These are phyloP conservation scores for Poronia punctata DNA, from an alignment of 495 filamentous ascomycete species.

Conservation along the genomic window DNA sequence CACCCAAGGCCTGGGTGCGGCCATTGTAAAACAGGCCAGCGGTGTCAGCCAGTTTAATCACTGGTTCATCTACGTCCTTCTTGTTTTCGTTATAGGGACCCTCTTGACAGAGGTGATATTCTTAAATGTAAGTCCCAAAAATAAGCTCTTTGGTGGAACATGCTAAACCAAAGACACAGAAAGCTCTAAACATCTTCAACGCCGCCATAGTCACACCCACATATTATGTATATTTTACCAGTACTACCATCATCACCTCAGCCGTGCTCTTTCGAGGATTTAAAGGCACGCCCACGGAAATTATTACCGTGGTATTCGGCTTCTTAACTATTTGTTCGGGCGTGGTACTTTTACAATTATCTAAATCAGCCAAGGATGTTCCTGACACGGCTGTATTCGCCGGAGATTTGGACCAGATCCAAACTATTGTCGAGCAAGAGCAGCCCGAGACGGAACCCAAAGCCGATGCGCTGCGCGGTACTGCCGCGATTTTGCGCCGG, in stretches of 20 bases:
- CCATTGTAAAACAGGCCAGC: slow-evolving; percentile 77
- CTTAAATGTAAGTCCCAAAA: slow-evolving; percentile 68
- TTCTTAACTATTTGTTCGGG: slow-evolving; percentile 93
- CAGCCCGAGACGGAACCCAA: slow-evolving; percentile 94
- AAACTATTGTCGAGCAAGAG: slow-evolving; percentile 87
- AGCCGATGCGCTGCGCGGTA: slow-evolving; percentile 89
- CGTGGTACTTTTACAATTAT: slow-evolving; percentile 95
- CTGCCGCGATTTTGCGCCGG: slow-evolving; percentile 81
- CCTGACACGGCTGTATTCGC: slow-evolving; percentile 89
- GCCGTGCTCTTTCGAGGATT: slow-evolving; percentile 91
- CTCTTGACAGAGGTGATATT: slow-evolving; percentile 90
- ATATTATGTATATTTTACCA: slow-evolving; percentile 98
- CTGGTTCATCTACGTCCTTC: slow-evolving; percentile 90
- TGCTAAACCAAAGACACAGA: slow-evolving; percentile 54
- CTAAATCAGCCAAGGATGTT: slow-evolving; percentile 95
- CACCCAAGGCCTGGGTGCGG: slow-evolving; percentile 88
- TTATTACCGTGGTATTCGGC: slow-evolving; percentile 84
- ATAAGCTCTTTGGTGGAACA: background rate
- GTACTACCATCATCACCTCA: slow-evolving; percentile 86
- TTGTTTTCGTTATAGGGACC: slow-evolving; percentile 84
- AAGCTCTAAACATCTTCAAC: slow-evolving; percentile 97
- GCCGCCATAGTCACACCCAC: slow-evolving; percentile 95
- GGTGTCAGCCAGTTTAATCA: slow-evolving; percentile 86
- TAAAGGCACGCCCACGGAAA: slow-evolving; percentile 73
- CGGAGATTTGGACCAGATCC: slow-evolving; percentile 89